Conservation (phyloP, 345 rosid species). For the Hevea brasiliensis region DNA sequence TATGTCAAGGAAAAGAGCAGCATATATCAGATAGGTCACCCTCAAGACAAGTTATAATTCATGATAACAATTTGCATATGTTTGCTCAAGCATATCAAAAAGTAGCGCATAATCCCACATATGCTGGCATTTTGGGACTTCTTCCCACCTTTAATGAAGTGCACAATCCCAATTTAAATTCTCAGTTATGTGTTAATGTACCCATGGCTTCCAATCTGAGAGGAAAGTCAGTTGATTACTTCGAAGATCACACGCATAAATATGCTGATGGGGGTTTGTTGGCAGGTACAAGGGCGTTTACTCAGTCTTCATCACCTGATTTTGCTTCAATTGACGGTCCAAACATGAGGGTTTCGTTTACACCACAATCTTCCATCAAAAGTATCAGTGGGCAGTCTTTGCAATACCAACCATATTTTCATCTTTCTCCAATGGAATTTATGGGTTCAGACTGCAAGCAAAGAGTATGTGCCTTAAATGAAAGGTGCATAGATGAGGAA, state of each 20-base stretch:
- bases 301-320: slow-evolving; percentile 29
- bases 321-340: slow-evolving; percentile 30
- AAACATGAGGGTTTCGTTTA: slow-evolving; percentile 25
- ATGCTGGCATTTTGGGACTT: slow-evolving; percentile 24
- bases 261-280: slow-evolving; percentile 28
- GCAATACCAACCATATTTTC: slow-evolving; percentile 28
- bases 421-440: slow-evolving; percentile 26
- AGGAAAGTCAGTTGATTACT: slow-evolving; percentile 26
- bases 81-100: slow-evolving; percentile 28
- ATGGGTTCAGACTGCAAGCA: slow-evolving; percentile 35
- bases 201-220: slow-evolving; percentile 24
- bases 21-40: slow-evolving; percentile 29
- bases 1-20: slow-evolving; percentile 25
- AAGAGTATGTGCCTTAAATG: slow-evolving; percentile 27
- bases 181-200: slow-evolving; percentile 20
- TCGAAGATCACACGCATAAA: slow-evolving; percentile 24
- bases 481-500: slow-evolving; percentile 32
- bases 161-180: slow-evolving; percentile 21
- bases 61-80: slow-evolving; percentile 15
- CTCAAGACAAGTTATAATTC: slow-evolving; percentile 18
- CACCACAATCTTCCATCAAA: slow-evolving; percentile 23
- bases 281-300: slow-evolving; percentile 25
- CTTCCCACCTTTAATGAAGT: slow-evolving; percentile 23
- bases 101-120: slow-evolving; percentile 9
- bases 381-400: slow-evolving; percentile 25